Evolutionary conservation across 805 yeast species (phyloP), one percentile per base, ranked within the genome.

Genomic region (Candida germanica): DNA sequence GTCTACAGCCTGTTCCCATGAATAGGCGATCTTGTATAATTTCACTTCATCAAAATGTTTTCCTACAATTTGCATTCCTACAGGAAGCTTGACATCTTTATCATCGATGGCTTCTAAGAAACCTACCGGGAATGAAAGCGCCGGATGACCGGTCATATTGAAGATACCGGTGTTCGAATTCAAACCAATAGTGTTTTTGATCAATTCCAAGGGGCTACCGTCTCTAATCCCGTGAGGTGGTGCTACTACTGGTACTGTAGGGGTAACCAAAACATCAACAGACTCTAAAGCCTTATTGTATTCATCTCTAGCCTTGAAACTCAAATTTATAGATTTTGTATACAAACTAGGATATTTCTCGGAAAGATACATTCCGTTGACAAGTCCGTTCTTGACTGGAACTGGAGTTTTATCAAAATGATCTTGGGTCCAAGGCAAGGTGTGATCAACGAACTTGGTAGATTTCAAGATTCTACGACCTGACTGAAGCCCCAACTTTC

Each of bases 61-160:
- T 13, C 47, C 47, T 10, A 43, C 33, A n/a, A 43, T 39, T 31
- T 43, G 47, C n/a, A 43, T 26, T 1, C 47, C 47, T 2, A 39
- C 47, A 2, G 47, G 47, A 12, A 43, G 34, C 31, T 39, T 39
- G 1, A 39, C 19, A 2, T 39, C 38, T 3, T 35, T 26, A 28
- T 43, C 32, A 25, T 43, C 47, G 13, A 39, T 27, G 19, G 47
- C 47, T 18, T 31, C 32, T 14, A 39, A 30, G 23, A 37, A 37
- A 6, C 47, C 47, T 8, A 39, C 26, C 2, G 47, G 47, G 11
- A 43, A 15, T 18, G 42, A 33, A 13, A 43, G 24, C 4, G 47
- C 47, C 24, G 47, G 47, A 17, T 43, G 47, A 10, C 47, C 47
- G 15, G 47, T 43, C 26, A 43, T 43, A 22, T 43, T 39, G 29